Percentiles rank a stretch among this genome's conserved stretches.
Conservation (phyloP, 1,284 basidiomycete genomes). For the Sporisorium sorghi region DNA sequence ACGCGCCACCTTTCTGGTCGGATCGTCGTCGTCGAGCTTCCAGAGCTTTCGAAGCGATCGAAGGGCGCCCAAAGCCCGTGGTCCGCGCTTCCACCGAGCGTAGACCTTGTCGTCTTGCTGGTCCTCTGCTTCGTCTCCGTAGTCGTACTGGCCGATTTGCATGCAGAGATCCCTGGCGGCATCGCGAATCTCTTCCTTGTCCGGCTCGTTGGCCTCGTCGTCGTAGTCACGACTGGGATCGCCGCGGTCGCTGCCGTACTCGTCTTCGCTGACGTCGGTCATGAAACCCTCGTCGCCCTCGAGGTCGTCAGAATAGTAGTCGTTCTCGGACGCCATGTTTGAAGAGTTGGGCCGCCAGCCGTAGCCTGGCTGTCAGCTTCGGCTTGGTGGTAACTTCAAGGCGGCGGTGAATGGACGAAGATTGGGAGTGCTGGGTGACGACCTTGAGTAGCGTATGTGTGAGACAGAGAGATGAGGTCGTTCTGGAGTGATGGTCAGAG, state of each 20-base stretch:
- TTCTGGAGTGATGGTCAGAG: not conserved
- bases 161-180: slow-evolving; percentile 61
- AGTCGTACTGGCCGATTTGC: slow-evolving; percentile 66
- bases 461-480: not conserved
- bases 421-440: not conserved
- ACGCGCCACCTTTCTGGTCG: slow-evolving; percentile 60
- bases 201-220: slow-evolving; percentile 41
- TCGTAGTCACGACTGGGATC: slow-evolving; percentile 13
- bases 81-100: slow-evolving; percentile 62
- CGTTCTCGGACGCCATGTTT: slow-evolving; percentile 43
- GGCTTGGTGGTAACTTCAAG: not conserved
- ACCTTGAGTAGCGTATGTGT: not conserved
- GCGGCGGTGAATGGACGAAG: not conserved
- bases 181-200: slow-evolving; percentile 51
- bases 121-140: slow-evolving; percentile 37
- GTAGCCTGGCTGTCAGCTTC: slow-evolving; percentile 1
- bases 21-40: slow-evolving; percentile 66
- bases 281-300: slow-evolving; percentile 45
- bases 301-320: slow-evolving; percentile 56
- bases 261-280: slow-evolving; percentile 41
- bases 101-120: slow-evolving; percentile 34
- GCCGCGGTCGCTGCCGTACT: slow-evolving; percentile 21
- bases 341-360: not conserved
- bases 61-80: slow-evolving; percentile 57
- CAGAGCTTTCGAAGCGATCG: slow-evolving; percentile 65